Evolutionary conservation across 352 stramenopile species (phyloP), one percentile per base, ranked within the genome.

Genomic region (Aphanomyces stellatus): DNA sequence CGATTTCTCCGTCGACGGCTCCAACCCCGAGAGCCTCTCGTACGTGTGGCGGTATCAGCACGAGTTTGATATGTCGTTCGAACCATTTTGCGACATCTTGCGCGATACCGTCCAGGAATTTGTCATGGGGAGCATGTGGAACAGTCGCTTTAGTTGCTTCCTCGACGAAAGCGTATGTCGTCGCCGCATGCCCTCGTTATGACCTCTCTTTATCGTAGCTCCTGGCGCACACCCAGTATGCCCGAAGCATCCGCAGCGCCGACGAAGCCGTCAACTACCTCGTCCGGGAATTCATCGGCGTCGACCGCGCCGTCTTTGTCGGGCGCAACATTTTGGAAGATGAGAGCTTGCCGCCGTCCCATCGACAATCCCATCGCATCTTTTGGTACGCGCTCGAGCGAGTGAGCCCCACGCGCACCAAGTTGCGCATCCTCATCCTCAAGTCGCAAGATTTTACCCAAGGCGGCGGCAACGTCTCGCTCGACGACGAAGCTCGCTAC

Each of bases 311-410:
- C 2, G 33, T 34, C 28, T 57, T 67, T 67, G 60, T 57, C 13
- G 60, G 60, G 7, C 60, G 48, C 8, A 67, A 67, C 33, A 57
- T 67, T n/a, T 40, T 56, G 2, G 43, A 55, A 2, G 60, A 67
- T 24, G 60, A 67, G 25, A 34, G 15, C 31, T 25, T 56, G 22
- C 60, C 60, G 13, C 4, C 8, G 24, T 51, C 35, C 24, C 28
- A 56, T 19, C 60, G 42, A 11, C 60, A 67, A 24, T 60, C 35
- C 35, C 51, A 67, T 24, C 60, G 60, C 28, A 67, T 33, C 33
- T 67, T 67, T 57, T 67, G 60, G 60, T 67, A 56, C 34, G 49
- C 25, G 15, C 43, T 67, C 19, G 60, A 67, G n/a, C 22, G 31
- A 17, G 19, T 67, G 28, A 24, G 19, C 10, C 43, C 40, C n/a